A percentile compares a stretch with the other conserved stretches of the same genome.
These are phyloP conservation scores for Beta vulgaris DNA, from an alignment of 148 eudicot genomes.

Conservation along the genomic window DNA sequence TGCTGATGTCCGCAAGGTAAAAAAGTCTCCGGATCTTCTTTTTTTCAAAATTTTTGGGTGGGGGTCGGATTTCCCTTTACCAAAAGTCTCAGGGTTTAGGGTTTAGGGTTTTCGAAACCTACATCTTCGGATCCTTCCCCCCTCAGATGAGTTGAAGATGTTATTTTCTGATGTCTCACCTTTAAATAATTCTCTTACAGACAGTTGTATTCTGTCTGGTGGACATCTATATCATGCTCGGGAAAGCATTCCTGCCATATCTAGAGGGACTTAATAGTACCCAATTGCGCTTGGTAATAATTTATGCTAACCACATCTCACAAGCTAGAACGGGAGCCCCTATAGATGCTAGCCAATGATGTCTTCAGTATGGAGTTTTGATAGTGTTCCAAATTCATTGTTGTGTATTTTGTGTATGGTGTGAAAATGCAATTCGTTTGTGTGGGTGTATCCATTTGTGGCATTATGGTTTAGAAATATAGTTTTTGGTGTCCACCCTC, in stretches of 20 bases:
- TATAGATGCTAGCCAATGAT: conserved; percentile 50
- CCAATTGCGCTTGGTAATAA: conserved; percentile 85
- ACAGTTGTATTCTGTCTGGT: conserved; percentile 97
- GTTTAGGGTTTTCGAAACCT: neutral
- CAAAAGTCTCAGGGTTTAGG: neutral
- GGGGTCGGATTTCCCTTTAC: neutral
- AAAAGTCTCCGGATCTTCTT: no score
- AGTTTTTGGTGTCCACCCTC: conserved; percentile 15
- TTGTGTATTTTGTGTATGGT: conserved; percentile 54
- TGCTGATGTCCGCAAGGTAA: conserved; percentile 98
- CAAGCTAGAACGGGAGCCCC: conserved; percentile 85
- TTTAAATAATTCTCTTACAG: conserved; percentile 37
- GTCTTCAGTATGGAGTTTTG: conserved; percentile 19
- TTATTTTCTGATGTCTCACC: neutral
- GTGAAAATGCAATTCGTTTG: conserved; percentile 30
- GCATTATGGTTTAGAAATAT: conserved; percentile 8
- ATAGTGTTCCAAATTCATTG: conserved; percentile 19
- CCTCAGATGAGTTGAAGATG: neutral
- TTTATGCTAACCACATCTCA: conserved; percentile 92
- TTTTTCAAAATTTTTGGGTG: neutral
- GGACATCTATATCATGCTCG: conserved; percentile 93
- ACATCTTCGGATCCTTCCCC: no score
- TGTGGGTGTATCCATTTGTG: conserved; percentile 22
- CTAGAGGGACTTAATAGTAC: conserved; percentile 94
- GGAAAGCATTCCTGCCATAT: conserved; percentile 87